Evolutionary conservation across 345 rosid genomes (phyloP).

Genomic region (Eucalyptus victrix): DNA sequence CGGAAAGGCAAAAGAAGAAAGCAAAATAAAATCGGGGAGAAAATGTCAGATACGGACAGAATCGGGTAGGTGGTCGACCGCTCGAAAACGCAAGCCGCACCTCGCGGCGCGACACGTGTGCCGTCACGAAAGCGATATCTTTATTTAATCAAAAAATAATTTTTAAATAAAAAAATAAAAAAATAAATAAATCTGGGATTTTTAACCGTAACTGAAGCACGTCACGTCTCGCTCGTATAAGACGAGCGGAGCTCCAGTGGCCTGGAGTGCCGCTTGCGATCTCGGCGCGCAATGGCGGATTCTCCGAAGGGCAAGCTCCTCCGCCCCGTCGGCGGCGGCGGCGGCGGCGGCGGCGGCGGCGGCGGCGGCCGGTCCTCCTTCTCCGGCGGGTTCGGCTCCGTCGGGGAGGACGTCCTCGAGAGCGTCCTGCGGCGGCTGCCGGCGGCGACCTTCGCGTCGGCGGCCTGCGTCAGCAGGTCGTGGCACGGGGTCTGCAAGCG

Average conservation of each 20-base stretch:
- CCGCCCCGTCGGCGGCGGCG: background rate
- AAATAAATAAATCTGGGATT: background rate
- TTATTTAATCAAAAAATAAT: background rate
- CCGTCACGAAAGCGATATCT: background rate
- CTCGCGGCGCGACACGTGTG: background rate
- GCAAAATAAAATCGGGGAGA: background rate
- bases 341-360: background rate
- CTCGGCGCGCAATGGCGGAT: background rate
- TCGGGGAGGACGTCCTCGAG: slow-evolving; percentile 19
- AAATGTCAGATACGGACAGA: background rate
- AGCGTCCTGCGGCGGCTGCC: slow-evolving; percentile 30
- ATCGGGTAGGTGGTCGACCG: background rate
- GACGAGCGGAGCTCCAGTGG: background rate
- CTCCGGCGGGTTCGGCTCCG: background rate
- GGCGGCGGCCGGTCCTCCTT: background rate
- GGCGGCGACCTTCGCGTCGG: slow-evolving; percentile 36
- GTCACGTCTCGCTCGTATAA: background rate
- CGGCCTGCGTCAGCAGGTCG: slow-evolving; percentile 32
- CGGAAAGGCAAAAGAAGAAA: background rate
- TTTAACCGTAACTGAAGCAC: background rate
- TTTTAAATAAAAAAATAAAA: background rate
- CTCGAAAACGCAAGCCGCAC: background rate
- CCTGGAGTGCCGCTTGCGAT: background rate
- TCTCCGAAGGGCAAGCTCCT: background rate
- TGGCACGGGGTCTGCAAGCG: slow-evolving; percentile 30